A percentile compares a stretch with the other conserved stretches of the same genome.
phyloP scores from a whole-genome alignment of 1,284 basidiomycete genomes.

The Moesziomyces sp. region DNA sequence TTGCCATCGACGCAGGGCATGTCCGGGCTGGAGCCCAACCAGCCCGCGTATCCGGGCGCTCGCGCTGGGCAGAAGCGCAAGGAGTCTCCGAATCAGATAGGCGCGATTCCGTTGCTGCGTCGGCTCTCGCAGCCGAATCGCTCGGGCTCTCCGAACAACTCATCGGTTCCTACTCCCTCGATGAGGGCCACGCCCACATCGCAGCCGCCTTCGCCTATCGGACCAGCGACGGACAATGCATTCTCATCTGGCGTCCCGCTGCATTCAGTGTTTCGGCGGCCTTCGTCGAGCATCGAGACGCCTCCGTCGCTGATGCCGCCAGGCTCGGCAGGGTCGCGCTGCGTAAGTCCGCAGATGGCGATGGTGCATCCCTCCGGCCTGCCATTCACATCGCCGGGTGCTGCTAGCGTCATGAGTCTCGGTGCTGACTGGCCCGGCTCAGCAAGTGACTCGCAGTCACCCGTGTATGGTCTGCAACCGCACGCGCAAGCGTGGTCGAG shows the following conservation, averaged over 20 bases:
- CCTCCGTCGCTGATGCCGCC: neutral
- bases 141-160: neutral
- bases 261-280: neutral
- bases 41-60: too few relatives aligned
- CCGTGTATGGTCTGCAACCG: neutral
- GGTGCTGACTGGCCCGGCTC: neutral
- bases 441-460: neutral
- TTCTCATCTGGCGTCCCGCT: neutral
- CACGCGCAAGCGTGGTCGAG: neutral
- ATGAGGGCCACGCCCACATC: neutral
- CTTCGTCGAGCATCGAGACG: neutral
- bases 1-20: neutral
- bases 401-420: neutral
- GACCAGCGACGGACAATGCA: neutral
- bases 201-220: neutral
- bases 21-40: neutral
- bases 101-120: neutral
- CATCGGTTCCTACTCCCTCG: neutral
- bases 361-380: neutral
- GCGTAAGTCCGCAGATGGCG: neutral
- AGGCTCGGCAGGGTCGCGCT: neutral
- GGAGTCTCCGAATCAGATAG: slow-evolving; percentile 1
- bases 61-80: slow-evolving; percentile 14
- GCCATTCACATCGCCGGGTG: neutral
- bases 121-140: neutral